Base-by-base conservation (phyloP, 805 yeast genomes). In the Kluyveromyces lactis region DNA sequence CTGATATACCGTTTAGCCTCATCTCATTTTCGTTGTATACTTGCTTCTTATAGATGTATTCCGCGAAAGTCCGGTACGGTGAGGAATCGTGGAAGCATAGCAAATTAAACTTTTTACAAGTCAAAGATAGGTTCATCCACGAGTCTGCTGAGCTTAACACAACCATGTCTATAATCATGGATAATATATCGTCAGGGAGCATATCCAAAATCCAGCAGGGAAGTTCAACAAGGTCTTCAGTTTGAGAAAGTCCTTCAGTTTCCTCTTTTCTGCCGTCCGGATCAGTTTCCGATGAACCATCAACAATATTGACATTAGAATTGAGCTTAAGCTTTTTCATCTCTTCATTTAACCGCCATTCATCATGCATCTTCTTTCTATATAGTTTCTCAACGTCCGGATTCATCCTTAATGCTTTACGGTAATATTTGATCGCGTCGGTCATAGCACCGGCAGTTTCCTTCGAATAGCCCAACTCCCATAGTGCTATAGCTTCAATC, bases 361-460 rank as follows among this genome's bases (percentile, higher is more conserved):
- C 68, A 2, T 72, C 73, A 5, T 71, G 67, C 11, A 75, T 60
- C 36, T 69, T 68, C 45, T 73, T 69, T 37, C 95, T 67, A 56
- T 86, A 86, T 17, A 74, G 58, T 35, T 72, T 62, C 53, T 87
- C 95, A 4, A 87, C 87, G 41, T 70, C 70, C 11, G 61, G 66
- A 46, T 72, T 55, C 4, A 61, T 29, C 39, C 72, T 77, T 56
- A 79, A 72, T 2, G 96, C 95, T 45, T 71, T 68, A 45, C 94
- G 66, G 59, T 87, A 87, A 47, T 63, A 71, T 36, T 67, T 73
- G 19, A 85, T 77, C 1, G 95, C 95, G 51, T 86, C 95, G n/a
- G 84, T 71, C 75, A 86, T 70, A 44, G 76, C 66, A 0, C 95
- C 95, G 36, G 68, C 72, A 26, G 72, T 64, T 59, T 87, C 96